These are phyloP conservation scores for Ogataea zsoltii DNA, from an alignment of 805 yeast species.

Conservation along the genomic window DNA sequence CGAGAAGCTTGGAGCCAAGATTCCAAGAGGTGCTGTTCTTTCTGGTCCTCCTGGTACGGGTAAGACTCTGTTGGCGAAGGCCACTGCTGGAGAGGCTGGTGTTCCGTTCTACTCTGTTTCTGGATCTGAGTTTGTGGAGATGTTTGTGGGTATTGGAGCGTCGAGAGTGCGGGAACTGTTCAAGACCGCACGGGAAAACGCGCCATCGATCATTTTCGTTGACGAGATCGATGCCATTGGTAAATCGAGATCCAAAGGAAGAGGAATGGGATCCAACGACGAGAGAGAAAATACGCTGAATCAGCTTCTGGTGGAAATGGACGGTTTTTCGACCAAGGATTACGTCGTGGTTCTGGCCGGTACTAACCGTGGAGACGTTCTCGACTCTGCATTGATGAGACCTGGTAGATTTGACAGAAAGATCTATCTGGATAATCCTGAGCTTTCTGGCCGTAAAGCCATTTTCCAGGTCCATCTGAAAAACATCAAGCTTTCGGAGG, in stretches of 20 bases:
- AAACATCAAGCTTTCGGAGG: slow-evolving; percentile 52
- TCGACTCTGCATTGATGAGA: slow-evolving; percentile 86
- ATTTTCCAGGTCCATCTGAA: slow-evolving; percentile 79
- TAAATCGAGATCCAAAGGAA: slow-evolving; percentile 71
- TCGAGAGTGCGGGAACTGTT: slow-evolving; percentile 91
- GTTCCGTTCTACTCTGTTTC: slow-evolving; percentile 91
- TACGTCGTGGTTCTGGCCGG: slow-evolving; percentile 95
- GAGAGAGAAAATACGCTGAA: slow-evolving; percentile 92
- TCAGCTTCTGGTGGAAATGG: slow-evolving; percentile 93
- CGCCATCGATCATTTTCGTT: slow-evolving; percentile 87
- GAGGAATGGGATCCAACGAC: slow-evolving; percentile 82
- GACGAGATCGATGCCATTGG: slow-evolving; percentile 98
- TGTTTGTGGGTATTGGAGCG: slow-evolving; percentile 97
- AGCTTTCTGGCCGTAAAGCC: slow-evolving; percentile 83
- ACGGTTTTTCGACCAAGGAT: slow-evolving; percentile 84
- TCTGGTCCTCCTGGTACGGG: slow-evolving; percentile 99
- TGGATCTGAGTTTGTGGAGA: slow-evolving; percentile 94
- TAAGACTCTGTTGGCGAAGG: slow-evolving; percentile 88
- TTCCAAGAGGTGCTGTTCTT: slow-evolving; percentile 91
- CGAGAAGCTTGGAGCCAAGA: slow-evolving; percentile 87
- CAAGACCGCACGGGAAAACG: slow-evolving; percentile 84
- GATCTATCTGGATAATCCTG: slow-evolving; percentile 82
- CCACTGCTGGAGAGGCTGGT: slow-evolving; percentile 96
- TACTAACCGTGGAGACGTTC: slow-evolving; percentile 88
- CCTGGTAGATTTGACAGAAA: slow-evolving; percentile 96